Base-by-base conservation (phyloP, 768 basidiomycete genomes). In the Kwoniella europaea region DNA sequence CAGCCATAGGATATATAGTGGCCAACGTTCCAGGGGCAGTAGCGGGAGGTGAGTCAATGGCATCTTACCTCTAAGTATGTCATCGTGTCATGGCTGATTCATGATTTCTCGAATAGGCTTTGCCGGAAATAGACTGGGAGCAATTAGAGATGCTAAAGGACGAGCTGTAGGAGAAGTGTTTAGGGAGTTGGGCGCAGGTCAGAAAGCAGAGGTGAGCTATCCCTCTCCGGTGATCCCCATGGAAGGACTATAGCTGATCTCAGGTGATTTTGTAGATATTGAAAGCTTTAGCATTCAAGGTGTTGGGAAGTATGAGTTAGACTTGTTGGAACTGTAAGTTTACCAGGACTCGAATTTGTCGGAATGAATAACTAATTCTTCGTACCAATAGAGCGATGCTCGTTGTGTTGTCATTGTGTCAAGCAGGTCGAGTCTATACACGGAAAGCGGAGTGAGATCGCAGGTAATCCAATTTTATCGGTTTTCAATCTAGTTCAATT, bases 121-220 rank as follows among this genome's bases (percentile, higher is more conserved):
- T 74, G 92, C 93, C 0, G 94, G 94, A 0, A 96, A 94, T 80
- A 86, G 92, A n/a, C 84, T 97, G 35, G 94, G 94, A 54, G 93
- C 94, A 3, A 86, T 98, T 58, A 87, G 94, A 68, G 94, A 98
- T 79, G 94, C 94, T 3, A 98, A 98, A 85, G 85, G 94, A 10
- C 93, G 92, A 87, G 91, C 91, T 71, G 94, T 98, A 24, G 93
- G 92, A 2, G 88, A 91, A 10, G 94, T 97, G 18, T 98, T 98
- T 82, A 84, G 86, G 57, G 88, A 91, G 22, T 86, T 97, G 27
- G 90, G 89, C 18, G 88, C 89, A 2, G 85, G 85, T 62, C 91
- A 94, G 86, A 95, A 92, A 82, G 93, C 94, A 59, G 92, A 96
- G 89, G 94, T 92, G 60, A 77, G 74, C 86, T 79, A 10, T 54